Evolutionary conservation across 371 early-diverging fungal genomes (phyloP).

Genomic region (Cokeromyces recurvatus): DNA sequence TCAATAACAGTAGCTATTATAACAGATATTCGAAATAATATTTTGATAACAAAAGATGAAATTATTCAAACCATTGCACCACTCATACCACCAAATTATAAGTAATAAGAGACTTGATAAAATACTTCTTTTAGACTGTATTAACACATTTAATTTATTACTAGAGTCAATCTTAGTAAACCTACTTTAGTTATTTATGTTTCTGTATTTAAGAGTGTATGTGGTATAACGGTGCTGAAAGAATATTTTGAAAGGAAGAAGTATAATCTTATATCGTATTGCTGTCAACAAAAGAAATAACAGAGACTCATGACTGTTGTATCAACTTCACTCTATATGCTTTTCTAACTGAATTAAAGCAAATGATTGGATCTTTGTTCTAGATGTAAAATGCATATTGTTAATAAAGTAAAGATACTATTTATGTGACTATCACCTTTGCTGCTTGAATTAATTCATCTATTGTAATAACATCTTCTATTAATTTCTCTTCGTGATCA

Average conservation of each 20-base stretch:
- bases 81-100: conserved; percentile 35
- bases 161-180: conserved; percentile 38
- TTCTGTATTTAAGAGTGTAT: conserved; percentile 52
- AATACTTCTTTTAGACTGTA: not conserved
- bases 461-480: conserved; percentile 38
- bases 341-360: conserved; percentile 54
- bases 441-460: conserved; percentile 42
- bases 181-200: conserved; percentile 46
- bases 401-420: not conserved
- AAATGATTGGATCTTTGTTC: conserved; percentile 34
- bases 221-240: conserved; percentile 40
- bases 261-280: conserved; percentile 36
- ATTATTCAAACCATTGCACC: conserved; percentile 40
- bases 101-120: conserved; percentile 12
- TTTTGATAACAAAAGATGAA: conserved; percentile 31
- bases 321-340: conserved; percentile 31
- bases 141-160: not conserved
- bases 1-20: conserved; percentile 37
- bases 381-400: conserved; percentile 1
- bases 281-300: conserved; percentile 14
- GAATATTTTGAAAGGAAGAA: conserved; percentile 43
- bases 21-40: conserved; percentile 44
- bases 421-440: no score
- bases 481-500: conserved; percentile 11
- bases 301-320: no score